These are phyloP conservation scores for Lachnellula hyalina DNA, from an alignment of 2,329 filamentous ascomycete genomes.

Conservation along the genomic window DNA sequence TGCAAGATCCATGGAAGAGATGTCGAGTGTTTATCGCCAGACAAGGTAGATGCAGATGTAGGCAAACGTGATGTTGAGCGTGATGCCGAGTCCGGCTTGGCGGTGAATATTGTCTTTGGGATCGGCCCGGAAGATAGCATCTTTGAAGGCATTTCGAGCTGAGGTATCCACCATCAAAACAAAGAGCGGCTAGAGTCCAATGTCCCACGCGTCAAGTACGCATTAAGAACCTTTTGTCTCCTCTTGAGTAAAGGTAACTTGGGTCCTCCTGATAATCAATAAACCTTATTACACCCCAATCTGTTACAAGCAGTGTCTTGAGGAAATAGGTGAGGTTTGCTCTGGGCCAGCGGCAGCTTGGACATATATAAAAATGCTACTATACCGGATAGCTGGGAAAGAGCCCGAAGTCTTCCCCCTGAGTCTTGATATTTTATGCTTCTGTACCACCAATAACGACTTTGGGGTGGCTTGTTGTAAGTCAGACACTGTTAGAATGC, in stretches of 20 bases:
- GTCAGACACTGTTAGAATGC: neutral
- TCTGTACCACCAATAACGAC: neutral
- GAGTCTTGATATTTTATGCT: slow-evolving; percentile 1
- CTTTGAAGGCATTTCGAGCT: neutral
- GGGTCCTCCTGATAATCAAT: too few species aligned
- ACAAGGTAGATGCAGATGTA: slow-evolving; percentile 4
- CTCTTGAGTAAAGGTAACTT: too few species aligned
- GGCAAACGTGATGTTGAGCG: neutral
- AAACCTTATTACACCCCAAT: too few species aligned
- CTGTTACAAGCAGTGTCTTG: too few species aligned
- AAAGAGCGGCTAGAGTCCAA: too few species aligned
- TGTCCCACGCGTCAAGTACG: too few species aligned
- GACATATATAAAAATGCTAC: too few species aligned
- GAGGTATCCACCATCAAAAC: too few species aligned
- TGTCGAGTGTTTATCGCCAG: slow-evolving; percentile 3
- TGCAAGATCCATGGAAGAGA: slow-evolving; percentile 23
- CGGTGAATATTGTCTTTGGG: too few species aligned
- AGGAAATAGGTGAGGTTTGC: too few species aligned
- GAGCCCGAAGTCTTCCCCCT: neutral
- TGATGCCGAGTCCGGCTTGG: neutral
- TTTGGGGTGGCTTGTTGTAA: neutral
- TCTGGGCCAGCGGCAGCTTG: too few species aligned
- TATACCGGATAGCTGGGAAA: neutral
- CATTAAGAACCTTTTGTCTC: too few species aligned
- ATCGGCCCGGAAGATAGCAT: neutral